phyloP scores from a whole-genome alignment of 306 rosid genomes.

The Luffa aegyptiaca region DNA sequence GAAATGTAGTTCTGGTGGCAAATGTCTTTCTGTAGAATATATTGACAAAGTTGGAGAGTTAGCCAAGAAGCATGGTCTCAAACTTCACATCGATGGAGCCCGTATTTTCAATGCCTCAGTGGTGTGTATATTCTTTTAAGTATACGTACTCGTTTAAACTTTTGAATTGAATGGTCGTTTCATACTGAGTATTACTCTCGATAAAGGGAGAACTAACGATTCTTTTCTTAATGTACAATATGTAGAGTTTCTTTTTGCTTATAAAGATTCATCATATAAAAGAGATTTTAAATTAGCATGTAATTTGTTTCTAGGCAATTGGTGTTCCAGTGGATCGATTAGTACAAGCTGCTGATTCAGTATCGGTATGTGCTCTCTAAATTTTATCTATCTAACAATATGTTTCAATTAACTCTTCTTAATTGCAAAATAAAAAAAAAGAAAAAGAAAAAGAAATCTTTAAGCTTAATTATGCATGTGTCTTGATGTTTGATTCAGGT shows the following conservation, averaged over 20 bases:
- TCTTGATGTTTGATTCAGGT: neutral
- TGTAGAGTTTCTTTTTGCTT: too few species aligned
- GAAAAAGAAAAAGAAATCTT: too few species aligned
- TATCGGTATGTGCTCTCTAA: slow-evolving; percentile 26
- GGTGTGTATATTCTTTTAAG: slow-evolving; percentile 25
- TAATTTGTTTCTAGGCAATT: slow-evolving; percentile 47
- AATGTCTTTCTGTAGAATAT: slow-evolving; percentile 71
- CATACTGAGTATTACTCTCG: too few species aligned
- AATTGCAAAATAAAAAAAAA: neutral
- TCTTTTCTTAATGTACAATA: too few species aligned
- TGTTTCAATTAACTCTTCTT: neutral
- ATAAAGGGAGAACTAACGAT: too few species aligned
- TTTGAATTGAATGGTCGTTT: too few species aligned
- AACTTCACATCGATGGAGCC: slow-evolving; percentile 96
- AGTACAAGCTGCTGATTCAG: slow-evolving; percentile 84
- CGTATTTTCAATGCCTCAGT: slow-evolving; percentile 80
- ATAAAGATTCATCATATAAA: neutral
- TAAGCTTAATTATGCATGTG: neutral
- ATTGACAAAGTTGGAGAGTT: slow-evolving; percentile 76
- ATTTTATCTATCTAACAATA: too few species aligned
- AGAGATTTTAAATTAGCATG: neutral
- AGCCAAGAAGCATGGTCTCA: slow-evolving; percentile 68
- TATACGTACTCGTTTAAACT: neutral
- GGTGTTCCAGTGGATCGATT: slow-evolving; percentile 80
- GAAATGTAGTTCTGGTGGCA: slow-evolving; percentile 72